A percentile compares a stretch with the other conserved stretches of the same genome.
Conservation (phyloP, 192 early-diverging fungal species). For the Funneliformis geosporum region DNA sequence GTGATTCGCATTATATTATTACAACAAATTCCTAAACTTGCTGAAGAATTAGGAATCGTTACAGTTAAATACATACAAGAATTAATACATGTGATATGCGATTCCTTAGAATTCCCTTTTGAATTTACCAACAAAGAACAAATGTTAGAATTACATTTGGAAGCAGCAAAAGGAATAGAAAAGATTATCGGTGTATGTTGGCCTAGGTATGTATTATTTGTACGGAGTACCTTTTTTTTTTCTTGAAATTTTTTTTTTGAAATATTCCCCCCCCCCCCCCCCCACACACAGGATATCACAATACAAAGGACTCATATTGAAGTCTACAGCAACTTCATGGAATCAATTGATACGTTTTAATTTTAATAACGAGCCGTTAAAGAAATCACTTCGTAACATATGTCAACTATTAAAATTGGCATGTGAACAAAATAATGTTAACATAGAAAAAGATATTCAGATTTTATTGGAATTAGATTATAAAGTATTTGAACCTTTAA, state of each 20-base stretch:
- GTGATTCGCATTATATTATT: conserved; percentile 20
- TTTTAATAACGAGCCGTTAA: background rate
- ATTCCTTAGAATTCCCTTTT: conserved; percentile 11
- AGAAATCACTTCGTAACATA: background rate
- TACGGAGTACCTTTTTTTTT: too few relatives aligned
- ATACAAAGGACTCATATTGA: conserved; percentile 20
- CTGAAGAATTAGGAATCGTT: conserved; percentile 12
- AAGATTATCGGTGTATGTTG: conserved; percentile 19
- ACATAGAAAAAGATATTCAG: too few relatives aligned
- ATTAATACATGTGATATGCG: background rate
- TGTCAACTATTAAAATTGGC: conserved; percentile 14
- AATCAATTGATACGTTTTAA: background rate
- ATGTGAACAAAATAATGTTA: background rate
- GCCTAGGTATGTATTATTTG: conserved; percentile 20
- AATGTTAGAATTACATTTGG: conserved; percentile 17
- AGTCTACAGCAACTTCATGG: conserved; percentile 13
- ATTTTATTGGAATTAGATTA: background rate
- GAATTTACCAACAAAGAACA: conserved; percentile 7
- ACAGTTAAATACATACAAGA: conserved; percentile 31
- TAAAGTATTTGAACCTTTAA: background rate
- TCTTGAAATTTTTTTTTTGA: too few relatives aligned
- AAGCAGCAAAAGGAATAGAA: conserved; percentile 18
- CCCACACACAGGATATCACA: conserved; percentile 26
- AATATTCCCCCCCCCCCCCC: too few relatives aligned
- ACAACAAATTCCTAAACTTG: conserved; percentile 23